Base-by-base conservation (phyloP, 257 asterid genomes). In the Coffea canephora region DNA sequence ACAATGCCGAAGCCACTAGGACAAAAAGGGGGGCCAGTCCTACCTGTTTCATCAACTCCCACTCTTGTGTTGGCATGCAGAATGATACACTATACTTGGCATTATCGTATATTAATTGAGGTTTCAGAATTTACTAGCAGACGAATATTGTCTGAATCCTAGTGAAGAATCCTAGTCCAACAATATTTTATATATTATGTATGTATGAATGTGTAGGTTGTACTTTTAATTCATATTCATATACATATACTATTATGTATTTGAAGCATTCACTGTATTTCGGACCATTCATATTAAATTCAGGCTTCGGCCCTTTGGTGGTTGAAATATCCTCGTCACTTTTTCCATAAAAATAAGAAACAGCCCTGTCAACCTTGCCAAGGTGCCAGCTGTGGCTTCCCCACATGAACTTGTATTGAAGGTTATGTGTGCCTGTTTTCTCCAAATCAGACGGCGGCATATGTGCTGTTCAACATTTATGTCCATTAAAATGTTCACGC, bases 31-130 rank as follows among this genome's bases (percentile, higher is more conserved):
- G 54, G 54, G 34, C 54, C 36, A 66, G 64, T 68, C 68, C 61
- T 77, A 68, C 75, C 81, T 77, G 81, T 67, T 77, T 76, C 75
- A 68, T 77, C 75, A 77, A 77, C 81, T 77, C 68, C 75, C 75
- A 21, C 66, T 67, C 21, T 39, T n/a, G 39, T 57, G 27, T 19
- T 39, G 23, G 52, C 49, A 31, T 25, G 52, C 16, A 36, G 39
- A 75, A 75, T 75, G 69, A 75, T 48, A 14, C 43, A 14, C 43
- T 49, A 48, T n/a, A 49, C 14, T 25, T 48, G 2, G 23, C 50
- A 71, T 10, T 7, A 52, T 50, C 52, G 39, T 69, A 11, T 15
- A 3, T 23, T 6, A 10, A 46, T 71, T 41, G 52, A 55, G 45
- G 16, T 27, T 31, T 39, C 1, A 36, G 80, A 34, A 12, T 23